Evolutionary conservation across 306 rosid species (phyloP), one percentile per base, ranked within the genome.

Genomic region (Lupinus albus): DNA sequence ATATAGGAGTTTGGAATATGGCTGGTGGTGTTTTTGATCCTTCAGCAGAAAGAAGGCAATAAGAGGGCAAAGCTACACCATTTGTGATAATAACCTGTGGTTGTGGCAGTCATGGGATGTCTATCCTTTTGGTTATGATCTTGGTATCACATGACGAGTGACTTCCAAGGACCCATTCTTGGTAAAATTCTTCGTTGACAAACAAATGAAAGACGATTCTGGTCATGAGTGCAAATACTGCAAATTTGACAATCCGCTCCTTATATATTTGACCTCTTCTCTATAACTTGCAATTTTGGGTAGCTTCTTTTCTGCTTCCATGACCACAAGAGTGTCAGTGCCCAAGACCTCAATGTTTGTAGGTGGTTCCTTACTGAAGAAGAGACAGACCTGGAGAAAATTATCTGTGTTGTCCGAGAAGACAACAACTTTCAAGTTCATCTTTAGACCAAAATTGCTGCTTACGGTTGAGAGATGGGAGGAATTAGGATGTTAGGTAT

Each of bases 81-180:
- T 78, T 35, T 6, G 82, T 78, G 13, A 3, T 78, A 11, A 8
- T 72, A 1, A 78, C 82, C 7, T 78, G 74, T 21, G 18, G 18
- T 78, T 14, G 78, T 78, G 25, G 82, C 78, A 0, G 78, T 78
- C n/a, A 78, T 72, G 70, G 78, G 82, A 58, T 78, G 74, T 50
- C 51, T 71, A 8, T 65, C 71, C 11, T 78, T 78, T 71, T 39
- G 82, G 74, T 17, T 72, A 78, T 33, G 82, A 78, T 60, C 72
- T 78, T 45, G 82, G 78, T 3, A 78, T 72, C 0, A 71, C 74
- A 3, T 28, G 76, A 61, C 71, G 77, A 35, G 76, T 73, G 1
- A 79, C 79, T 28, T 61, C 76, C 11, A 73, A 73, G 83, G 76
- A 73, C 5, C 51, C 79, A 30, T 79, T 79, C 14, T 11, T 79